Base-by-base conservation (phyloP, 345 rosid species). In the Psidium guajava region DNA sequence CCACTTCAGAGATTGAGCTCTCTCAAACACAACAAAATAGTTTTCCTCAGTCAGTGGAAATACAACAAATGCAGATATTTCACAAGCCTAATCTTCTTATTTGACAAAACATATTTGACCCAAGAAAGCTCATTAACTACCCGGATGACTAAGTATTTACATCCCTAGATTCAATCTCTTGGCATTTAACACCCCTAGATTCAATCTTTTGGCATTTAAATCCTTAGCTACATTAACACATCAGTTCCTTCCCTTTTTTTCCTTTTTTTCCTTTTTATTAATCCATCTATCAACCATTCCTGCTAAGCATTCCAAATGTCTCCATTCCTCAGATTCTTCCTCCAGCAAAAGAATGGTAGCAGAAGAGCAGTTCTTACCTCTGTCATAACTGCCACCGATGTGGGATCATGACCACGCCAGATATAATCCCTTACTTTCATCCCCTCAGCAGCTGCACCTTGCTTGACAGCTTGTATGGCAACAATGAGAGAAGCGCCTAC, bases 391-490 rank as follows among this genome's bases (percentile, higher is more conserved):
- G 99, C 99, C 91, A 97, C 99, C 58, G 99, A 92, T 52, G 99
- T 97, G 69, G 99, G 99, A 91, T 97, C 99, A 94, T 97, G 99
- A 83, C 99, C 99, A 86, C 98, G 98, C 99, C 99, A 97, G 53
- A 97, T 87, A 87, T 92, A 97, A 85, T 97, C 98, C 86, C 95
- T 92, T 84, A 97, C 86, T 81, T 83, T 95, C 99, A 97, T 96
- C 83, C 99, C 98, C 88, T 97, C 99, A 84, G 98, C 95, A 77
- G 96, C 96, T 54, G 99, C 99, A 86, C 98, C 98, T 91, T 94
- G 93, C 91, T 93, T 95, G 40, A 97, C 99, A 85, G 99, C 92
- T 94, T 95, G 99, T 82, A 97, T 95, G 84, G 99, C 99, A 81
- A 97, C 98, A 81, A 95, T 6, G 87, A 97, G 97, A 44, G 99